Conservation (phyloP, 2,329 filamentous ascomycete species). For the Paracamarosporium sp. region DNA sequence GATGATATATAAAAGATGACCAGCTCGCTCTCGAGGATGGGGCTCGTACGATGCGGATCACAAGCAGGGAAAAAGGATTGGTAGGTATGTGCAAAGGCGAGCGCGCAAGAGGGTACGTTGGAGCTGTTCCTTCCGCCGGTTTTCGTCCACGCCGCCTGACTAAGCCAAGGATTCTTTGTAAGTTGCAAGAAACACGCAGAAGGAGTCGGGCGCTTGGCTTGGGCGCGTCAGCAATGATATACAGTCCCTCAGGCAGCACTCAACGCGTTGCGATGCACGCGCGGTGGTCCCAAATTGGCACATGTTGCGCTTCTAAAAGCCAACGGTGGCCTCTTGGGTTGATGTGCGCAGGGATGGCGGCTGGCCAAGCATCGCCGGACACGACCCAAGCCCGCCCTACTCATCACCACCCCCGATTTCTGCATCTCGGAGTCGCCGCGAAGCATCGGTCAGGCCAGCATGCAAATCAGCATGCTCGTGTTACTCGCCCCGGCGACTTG, state of each 20-base stretch:
- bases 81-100: background rate
- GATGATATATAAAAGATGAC: background rate
- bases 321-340: background rate
- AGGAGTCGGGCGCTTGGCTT: background rate
- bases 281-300: background rate
- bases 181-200: background rate
- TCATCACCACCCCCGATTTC: background rate
- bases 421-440: background rate
- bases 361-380: background rate
- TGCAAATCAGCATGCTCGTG: background rate
- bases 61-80: background rate
- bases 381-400: background rate
- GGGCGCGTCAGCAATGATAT: slow-evolving; percentile 7
- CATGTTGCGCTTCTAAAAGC: background rate
- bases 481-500: background rate
- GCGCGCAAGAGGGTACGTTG: background rate
- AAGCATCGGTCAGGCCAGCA: background rate
- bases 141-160: slow-evolving; percentile 3
- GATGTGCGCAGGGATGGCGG: background rate
- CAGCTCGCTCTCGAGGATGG: background rate
- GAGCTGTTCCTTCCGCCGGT: background rate
- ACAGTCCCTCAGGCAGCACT: slow-evolving; percentile 1
- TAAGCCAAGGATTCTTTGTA: slow-evolving; percentile 3
- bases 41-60: slow-evolving; percentile 3
- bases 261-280: background rate